Base-by-base conservation (phyloP, 164 flowering plant genomes). In the Kingdonia uniflora region DNA sequence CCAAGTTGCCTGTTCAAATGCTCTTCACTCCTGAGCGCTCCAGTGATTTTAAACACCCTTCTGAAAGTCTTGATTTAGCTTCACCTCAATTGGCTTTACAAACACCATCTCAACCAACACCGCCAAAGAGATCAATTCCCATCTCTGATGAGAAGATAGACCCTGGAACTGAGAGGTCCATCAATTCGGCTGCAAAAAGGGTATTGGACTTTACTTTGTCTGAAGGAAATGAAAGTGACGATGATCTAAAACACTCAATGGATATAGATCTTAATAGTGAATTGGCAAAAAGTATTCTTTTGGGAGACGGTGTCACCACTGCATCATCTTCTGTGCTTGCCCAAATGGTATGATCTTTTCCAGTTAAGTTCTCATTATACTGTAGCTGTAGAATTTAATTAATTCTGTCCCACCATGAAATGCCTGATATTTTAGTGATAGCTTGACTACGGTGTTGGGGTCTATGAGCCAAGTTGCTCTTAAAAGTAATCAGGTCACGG, bases 41-140 rank as follows among this genome's bases (percentile, higher is more conserved):
- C 42, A 47, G 14, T 56, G 19, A 46, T 52, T 29, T 58, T 5
- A 40, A 60, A 49, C 74, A 68, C 55, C 74, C 94, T 54, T 54
- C 67, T 39, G 35, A 51, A 44, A 74, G 71, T 55, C 52, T 41
- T 63, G 26, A 20, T 22, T 21, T 60, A 1, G 56, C 26, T 59
- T 54, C 58, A 57, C 73, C 58, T 22, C 52, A 64, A 42, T 39
- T 69, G 53, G 50, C 60, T 21, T 19, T 62, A 54, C 72, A 74
- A 67, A 85, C 88, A 39, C 94, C 86, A 25, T 71, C 63, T 10
- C 80, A 67, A 51, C 57, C 60, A 35, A 63, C 74, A 49, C 86
- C 82, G 22, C 81, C 79, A 22, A 75, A 60, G 64, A 72, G 82
- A 61, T 57, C 60, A 29, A 25, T 71, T 17, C 61, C 71, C 15